phyloP scores from a whole-genome alignment of 176 grass and related monocot genomes.

The Zoysia pacifica region DNA sequence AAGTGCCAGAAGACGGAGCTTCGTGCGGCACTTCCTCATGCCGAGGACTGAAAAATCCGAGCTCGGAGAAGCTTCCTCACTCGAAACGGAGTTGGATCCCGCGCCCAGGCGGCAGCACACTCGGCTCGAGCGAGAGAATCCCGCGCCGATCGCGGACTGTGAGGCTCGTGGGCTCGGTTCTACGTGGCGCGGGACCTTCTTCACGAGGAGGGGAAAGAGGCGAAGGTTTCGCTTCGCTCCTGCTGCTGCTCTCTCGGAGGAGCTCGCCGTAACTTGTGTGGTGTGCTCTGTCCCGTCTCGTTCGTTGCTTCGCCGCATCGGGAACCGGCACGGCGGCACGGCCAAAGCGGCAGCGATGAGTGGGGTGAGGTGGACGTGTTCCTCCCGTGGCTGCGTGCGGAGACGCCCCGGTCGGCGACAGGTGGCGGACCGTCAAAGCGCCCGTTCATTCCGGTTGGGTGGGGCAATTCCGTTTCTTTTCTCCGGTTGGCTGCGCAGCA shows the following conservation, averaged over 20 bases:
- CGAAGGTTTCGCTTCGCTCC: background rate
- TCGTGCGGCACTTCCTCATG: background rate
- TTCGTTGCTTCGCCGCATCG: background rate
- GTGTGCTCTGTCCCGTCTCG: background rate
- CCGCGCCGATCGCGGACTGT: background rate
- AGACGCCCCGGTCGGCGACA: background rate
- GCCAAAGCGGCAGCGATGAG: background rate
- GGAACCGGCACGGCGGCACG: background rate
- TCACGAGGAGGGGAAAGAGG: background rate
- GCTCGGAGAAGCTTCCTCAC: background rate
- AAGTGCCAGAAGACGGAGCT: background rate
- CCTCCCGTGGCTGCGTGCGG: background rate
- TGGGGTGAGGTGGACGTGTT: background rate
- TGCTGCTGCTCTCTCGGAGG: background rate
- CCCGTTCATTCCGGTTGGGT: background rate
- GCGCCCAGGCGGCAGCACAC: background rate
- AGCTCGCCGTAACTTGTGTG: background rate
- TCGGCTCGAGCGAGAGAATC: slow-evolving; percentile 1
- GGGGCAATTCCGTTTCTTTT: background rate
- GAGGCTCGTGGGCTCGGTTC: background rate
- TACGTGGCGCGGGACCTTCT: background rate
- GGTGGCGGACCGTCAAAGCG: background rate
- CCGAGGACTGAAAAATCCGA: background rate
- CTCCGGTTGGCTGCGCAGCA: background rate
- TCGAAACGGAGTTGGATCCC: background rate